Percentiles rank a stretch among this genome's conserved stretches.
phyloP scores from a whole-genome alignment of 108 stramenopile genomes.

The Cyclotella baltica region DNA sequence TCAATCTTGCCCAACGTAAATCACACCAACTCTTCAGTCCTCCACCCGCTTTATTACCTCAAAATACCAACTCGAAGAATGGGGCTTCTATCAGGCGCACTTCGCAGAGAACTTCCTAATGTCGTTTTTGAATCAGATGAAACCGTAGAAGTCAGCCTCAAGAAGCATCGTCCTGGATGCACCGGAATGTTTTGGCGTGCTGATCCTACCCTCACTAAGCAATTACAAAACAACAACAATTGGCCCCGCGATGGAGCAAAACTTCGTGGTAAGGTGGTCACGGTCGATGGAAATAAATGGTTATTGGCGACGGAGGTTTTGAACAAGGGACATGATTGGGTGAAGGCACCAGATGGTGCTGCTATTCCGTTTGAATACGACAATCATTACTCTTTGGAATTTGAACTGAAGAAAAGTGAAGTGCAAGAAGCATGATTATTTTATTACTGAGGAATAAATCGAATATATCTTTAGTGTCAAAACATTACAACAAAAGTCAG shows the following conservation, averaged over 20 bases:
- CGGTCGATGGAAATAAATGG: slow-evolving; percentile 5
- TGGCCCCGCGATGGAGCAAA: slow-evolving; percentile 19
- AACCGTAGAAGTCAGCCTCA: slow-evolving; percentile 5
- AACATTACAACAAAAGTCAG: too few species aligned
- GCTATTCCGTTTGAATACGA: slow-evolving; percentile 14
- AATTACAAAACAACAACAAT: slow-evolving; percentile 13
- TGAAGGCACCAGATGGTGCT: slow-evolving; percentile 11
- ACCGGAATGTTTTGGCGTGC: slow-evolving; percentile 12
- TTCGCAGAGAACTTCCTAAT: background rate
- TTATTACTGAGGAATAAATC: too few species aligned
- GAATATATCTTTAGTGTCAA: too few species aligned
- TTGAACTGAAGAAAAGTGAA: slow-evolving; percentile 2
- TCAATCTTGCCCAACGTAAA: too few species aligned
- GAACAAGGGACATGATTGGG: slow-evolving; percentile 3
- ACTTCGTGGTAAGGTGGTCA: slow-evolving; percentile 1
- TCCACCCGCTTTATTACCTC: background rate
- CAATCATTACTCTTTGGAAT: slow-evolving; percentile 18
- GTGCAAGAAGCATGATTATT: background rate
- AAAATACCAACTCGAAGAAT: background rate
- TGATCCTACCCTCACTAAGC: background rate
- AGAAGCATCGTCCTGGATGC: slow-evolving; percentile 10
- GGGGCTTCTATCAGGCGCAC: background rate
- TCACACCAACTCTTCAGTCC: background rate
- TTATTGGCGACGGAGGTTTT: slow-evolving; percentile 5
- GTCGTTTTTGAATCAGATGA: slow-evolving; percentile 2